These are phyloP conservation scores for Helianthus tuberosus DNA, from an alignment of 129 eudicot genomes.

Conservation along the genomic window DNA sequence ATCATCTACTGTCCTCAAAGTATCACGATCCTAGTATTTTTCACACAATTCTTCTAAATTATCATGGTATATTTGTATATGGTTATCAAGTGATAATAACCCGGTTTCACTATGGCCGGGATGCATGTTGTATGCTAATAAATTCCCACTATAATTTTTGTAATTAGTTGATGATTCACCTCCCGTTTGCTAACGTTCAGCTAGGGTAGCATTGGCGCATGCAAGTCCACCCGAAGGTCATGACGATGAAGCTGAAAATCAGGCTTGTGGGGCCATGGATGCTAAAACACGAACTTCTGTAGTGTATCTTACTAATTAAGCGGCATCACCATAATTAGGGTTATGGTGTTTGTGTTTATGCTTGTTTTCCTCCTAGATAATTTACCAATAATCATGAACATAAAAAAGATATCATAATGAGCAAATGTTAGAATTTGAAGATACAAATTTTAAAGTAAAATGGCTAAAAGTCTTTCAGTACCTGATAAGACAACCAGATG, in stretches of 20 bases:
- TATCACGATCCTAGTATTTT: constrained; percentile 37
- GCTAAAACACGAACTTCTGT: constrained; percentile 44
- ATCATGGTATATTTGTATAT: constrained; percentile 36
- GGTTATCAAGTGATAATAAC: constrained; percentile 45
- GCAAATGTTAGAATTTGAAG: background rate
- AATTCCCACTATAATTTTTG: constrained; percentile 40
- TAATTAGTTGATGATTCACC: constrained; percentile 54
- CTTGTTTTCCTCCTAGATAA: constrained; percentile 65
- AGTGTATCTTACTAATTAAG: constrained; percentile 50
- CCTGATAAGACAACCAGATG: constrained; percentile 94
- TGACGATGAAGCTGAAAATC: constrained; percentile 49
- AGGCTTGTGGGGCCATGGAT: constrained; percentile 46
- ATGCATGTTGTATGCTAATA: constrained; percentile 42
- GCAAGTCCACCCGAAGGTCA: constrained; percentile 95
- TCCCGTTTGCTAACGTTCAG: constrained; percentile 69
- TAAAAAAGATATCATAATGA: background rate
- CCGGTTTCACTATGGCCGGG: constrained; percentile 43
- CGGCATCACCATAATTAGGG: constrained; percentile 40
- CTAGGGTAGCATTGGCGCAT: constrained; percentile 81
- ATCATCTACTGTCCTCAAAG: constrained; percentile 37
- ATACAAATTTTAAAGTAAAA: background rate
- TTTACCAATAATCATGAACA: constrained; percentile 6
- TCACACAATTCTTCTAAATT: constrained; percentile 45
- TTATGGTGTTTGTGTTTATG: constrained; percentile 25
- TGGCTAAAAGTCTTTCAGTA: background rate